phyloP scores from a whole-genome alignment of 148 eudicot species.

The Euryodendron excelsum region DNA sequence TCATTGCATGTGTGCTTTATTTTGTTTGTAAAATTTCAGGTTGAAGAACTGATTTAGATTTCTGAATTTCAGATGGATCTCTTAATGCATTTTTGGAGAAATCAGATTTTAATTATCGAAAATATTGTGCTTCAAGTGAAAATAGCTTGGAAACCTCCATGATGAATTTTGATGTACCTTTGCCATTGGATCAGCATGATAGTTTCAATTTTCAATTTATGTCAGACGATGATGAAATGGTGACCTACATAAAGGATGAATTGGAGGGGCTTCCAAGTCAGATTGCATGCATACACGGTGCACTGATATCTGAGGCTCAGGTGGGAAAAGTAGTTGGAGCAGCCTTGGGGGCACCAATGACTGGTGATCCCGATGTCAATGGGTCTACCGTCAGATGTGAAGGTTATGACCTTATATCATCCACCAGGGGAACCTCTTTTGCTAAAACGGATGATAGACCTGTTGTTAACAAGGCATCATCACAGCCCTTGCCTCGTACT shows the following conservation, averaged over 20 bases:
- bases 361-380: constrained; percentile 18
- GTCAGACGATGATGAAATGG: constrained; percentile 21
- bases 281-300: constrained; percentile 17
- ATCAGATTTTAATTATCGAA: constrained; percentile 20
- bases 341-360: constrained; percentile 21
- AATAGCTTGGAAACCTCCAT: constrained; percentile 31
- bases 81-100: constrained; percentile 4
- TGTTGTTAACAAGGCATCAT: constrained; percentile 26
- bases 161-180: constrained; percentile 13
- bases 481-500: constrained; percentile 21
- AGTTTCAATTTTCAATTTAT: constrained; percentile 18
- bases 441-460: constrained; percentile 18
- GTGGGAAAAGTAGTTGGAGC: constrained; percentile 23
- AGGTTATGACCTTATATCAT: constrained; percentile 11
- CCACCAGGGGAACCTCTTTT: constrained; percentile 1
- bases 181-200: constrained; percentile 18
- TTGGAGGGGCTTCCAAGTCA: constrained; percentile 25
- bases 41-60: not conserved
- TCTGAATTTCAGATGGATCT: constrained; percentile 22
- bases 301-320: constrained; percentile 18
- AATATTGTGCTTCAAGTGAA: constrained; percentile 32
- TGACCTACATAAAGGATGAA: constrained; percentile 19
- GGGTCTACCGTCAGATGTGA: constrained; percentile 15
- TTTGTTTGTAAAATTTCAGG: not conserved
- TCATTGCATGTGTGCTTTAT: not conserved